These are phyloP conservation scores for Yamadazyma siamensis DNA, from an alignment of 1,139 yeast genomes.

Conservation along the genomic window DNA sequence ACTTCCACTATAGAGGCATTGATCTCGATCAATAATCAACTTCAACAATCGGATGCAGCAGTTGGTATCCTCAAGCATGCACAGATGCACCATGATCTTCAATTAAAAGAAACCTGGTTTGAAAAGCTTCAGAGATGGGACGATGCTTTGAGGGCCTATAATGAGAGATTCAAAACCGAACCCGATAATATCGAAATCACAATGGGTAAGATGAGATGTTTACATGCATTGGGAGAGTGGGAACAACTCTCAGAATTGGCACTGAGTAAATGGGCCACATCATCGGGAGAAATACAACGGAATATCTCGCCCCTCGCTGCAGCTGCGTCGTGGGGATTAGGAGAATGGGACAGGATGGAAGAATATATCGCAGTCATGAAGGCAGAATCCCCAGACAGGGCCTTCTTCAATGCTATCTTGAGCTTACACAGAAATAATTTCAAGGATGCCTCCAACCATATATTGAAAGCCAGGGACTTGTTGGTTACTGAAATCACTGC, in stretches of 20 bases:
- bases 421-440: conserved; percentile 84
- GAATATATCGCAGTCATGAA: conserved; percentile 88
- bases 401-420: conserved; percentile 89
- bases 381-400: conserved; percentile 87
- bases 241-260: conserved; percentile 86
- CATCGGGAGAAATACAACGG: conserved; percentile 70
- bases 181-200: conserved; percentile 72
- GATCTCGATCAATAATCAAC: conserved; percentile 87
- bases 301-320: conserved; percentile 98
- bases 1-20: conserved; percentile 90
- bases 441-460: conserved; percentile 75
- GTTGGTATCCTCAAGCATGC: conserved; percentile 95
- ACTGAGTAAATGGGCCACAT: conserved; percentile 75
- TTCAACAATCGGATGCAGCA: conserved; percentile 97
- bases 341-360: conserved; percentile 97
- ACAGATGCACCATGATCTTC: conserved; percentile 87
- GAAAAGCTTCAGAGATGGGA: conserved; percentile 98
- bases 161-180: conserved; percentile 59
- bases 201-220: conserved; percentile 97
- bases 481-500: conserved; percentile 94
- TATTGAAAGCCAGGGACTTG: conserved; percentile 79
- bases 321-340: conserved; percentile 99
- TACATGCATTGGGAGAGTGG: conserved; percentile 98
- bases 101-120: conserved; percentile 95
- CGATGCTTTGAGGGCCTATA: conserved; percentile 90